Evolutionary conservation across 2,329 filamentous ascomycete species (phyloP).

Genomic region (Alternaria gansuensis): DNA sequence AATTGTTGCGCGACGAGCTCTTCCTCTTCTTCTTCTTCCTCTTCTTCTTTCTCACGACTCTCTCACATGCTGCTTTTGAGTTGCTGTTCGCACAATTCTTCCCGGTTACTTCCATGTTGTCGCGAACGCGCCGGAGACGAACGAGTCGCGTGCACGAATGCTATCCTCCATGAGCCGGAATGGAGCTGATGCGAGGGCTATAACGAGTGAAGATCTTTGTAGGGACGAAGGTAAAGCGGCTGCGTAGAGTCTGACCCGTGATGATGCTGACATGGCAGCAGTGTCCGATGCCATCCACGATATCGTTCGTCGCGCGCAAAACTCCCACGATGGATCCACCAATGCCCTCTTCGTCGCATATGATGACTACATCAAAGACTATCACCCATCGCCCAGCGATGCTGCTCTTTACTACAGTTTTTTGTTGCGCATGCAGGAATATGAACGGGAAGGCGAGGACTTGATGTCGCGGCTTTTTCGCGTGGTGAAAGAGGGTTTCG

Average conservation of each 20-base stretch:
- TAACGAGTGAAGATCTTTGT: slow-evolving; percentile 46
- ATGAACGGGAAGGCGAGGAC: slow-evolving; percentile 42
- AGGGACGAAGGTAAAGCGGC: background rate
- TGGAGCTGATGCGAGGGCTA: slow-evolving; percentile 51
- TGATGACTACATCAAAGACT: slow-evolving; percentile 74
- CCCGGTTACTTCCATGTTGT: slow-evolving; percentile 49
- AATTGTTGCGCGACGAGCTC: slow-evolving; percentile 17
- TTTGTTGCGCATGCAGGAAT: slow-evolving; percentile 72
- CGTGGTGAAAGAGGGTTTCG: slow-evolving; percentile 63
- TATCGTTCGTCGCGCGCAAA: slow-evolving; percentile 76
- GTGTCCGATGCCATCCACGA: slow-evolving; percentile 82
- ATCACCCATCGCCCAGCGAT: slow-evolving; percentile 75
- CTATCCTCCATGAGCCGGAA: slow-evolving; percentile 51
- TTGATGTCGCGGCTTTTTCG: slow-evolving; percentile 75
- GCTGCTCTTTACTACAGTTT: slow-evolving; percentile 80
- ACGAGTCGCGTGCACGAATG: slow-evolving; percentile 54
- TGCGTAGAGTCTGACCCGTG: too few relatives aligned
- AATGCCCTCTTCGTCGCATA: slow-evolving; percentile 84
- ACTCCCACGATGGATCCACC: slow-evolving; percentile 69
- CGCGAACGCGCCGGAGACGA: slow-evolving; percentile 52
- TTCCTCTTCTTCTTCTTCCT: slow-evolving; percentile 14
- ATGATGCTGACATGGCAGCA: slow-evolving; percentile 47
- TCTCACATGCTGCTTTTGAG: slow-evolving; percentile 15
- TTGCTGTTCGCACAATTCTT: slow-evolving; percentile 12
- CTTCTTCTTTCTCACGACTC: slow-evolving; percentile 13